Percentiles rank a stretch among this genome's conserved stretches.
Conservation (phyloP, 1,139 yeast genomes). For the Geotrichum macrosporum region DNA sequence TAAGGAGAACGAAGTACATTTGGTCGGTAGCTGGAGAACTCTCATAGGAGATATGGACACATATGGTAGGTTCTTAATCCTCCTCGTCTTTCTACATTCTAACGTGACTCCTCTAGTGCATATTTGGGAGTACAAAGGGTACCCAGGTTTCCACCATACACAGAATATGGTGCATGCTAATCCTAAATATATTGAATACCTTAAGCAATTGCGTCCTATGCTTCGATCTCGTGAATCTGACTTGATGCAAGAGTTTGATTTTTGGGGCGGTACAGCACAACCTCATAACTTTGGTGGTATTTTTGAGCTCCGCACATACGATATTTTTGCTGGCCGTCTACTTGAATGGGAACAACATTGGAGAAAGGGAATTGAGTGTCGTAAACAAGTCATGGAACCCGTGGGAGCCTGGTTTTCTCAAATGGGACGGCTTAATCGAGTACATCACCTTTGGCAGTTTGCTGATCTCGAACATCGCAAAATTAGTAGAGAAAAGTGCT, state of each 20-base stretch:
- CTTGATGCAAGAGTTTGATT: conserved; percentile 42
- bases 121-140: conserved; percentile 45
- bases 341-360: conserved; percentile 44
- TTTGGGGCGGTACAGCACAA: conserved; percentile 46
- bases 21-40: conserved; percentile 45
- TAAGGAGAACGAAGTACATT: conserved; percentile 36
- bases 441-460: conserved; percentile 45
- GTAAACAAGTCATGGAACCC: conserved; percentile 45
- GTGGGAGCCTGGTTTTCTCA: conserved; percentile 47
- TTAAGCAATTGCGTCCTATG: conserved; percentile 34
- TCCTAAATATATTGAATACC: conserved; percentile 34
- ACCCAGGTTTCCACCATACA: conserved; percentile 42
- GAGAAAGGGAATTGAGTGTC: conserved; percentile 41
- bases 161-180: conserved; percentile 37
- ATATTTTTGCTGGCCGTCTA: conserved; percentile 40
- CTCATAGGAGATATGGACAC: conserved; percentile 42
- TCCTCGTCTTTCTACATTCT: not conserved
- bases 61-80: conserved; percentile 22
- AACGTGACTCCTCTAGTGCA: conserved; percentile 28
- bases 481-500: conserved; percentile 41
- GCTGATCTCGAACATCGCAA: conserved; percentile 44
- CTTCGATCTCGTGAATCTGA: conserved; percentile 38
- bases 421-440: conserved; percentile 41
- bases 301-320: conserved; percentile 42
- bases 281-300: conserved; percentile 43